A percentile compares a stretch with the other conserved stretches of the same genome.
Conservation (phyloP, 1,139 yeast genomes). For the Arxiozyma telluris region DNA sequence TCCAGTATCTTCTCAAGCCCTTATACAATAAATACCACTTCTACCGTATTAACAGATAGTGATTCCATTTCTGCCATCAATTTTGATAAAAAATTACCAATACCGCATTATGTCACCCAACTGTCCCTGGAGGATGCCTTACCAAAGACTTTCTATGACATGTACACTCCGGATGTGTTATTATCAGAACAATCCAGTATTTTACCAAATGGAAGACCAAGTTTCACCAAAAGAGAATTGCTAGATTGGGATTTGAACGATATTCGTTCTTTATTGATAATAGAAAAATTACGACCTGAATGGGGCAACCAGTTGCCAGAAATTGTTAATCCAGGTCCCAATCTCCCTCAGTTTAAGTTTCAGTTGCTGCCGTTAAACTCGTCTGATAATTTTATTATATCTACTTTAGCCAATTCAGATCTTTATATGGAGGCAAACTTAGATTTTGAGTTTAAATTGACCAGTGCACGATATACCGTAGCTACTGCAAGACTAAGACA, state of each 20-base stretch:
- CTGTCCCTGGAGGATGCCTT: conserved; percentile 35
- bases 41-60: conserved; percentile 10
- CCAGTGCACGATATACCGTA: conserved; percentile 53
- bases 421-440: conserved; percentile 51
- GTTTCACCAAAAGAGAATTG: conserved; percentile 48
- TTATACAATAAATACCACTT: conserved; percentile 14
- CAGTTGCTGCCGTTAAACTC: conserved; percentile 41
- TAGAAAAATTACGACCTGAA: conserved; percentile 40
- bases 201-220: conserved; percentile 47
- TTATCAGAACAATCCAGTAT: conserved; percentile 30
- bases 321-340: conserved; percentile 25
- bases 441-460: conserved; percentile 42
- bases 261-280: conserved; percentile 48
- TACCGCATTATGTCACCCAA: conserved; percentile 12
- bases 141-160: conserved; percentile 41
- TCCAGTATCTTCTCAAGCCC: conserved; percentile 27
- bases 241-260: conserved; percentile 61
- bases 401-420: conserved; percentile 44
- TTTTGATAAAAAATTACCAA: conserved; percentile 1
- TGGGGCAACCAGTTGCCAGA: conserved; percentile 47
- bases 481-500: conserved; percentile 47
- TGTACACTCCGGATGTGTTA: conserved; percentile 45
- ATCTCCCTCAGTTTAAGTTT: conserved; percentile 26
- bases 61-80: not conserved
- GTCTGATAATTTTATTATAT: conserved; percentile 40